phyloP scores from a whole-genome alignment of 169 alveolate genomes.

The Eimeria maxima region DNA sequence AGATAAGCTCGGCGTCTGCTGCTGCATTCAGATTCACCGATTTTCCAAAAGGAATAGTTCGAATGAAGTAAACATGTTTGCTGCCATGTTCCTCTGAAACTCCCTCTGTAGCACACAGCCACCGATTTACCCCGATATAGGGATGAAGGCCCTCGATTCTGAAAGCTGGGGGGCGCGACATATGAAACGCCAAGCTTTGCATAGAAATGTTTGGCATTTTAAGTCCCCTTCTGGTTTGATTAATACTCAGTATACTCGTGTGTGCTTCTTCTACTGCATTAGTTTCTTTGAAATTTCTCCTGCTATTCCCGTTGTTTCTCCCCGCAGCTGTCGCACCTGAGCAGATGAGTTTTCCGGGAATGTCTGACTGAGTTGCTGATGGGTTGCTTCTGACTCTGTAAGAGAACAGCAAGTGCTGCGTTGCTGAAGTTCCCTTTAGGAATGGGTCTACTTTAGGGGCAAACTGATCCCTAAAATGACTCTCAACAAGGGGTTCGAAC shows the following conservation, averaged over 20 bases:
- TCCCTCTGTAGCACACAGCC: constrained; percentile 53
- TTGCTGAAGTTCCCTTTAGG: constrained; percentile 49
- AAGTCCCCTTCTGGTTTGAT: background rate
- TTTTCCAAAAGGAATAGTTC: constrained; percentile 86
- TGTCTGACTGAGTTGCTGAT: background rate
- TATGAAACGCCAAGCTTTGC: background rate
- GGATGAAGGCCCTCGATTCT: background rate
- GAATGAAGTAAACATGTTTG: constrained; percentile 84
- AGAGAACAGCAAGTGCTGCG: constrained; percentile 46
- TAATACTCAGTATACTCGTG: background rate
- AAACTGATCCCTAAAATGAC: constrained; percentile 44
- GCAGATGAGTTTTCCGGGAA: constrained; percentile 55
- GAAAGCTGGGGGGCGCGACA: background rate
- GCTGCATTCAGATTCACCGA: constrained; percentile 84
- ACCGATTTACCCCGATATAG: background rate
- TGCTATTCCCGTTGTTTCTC: background rate
- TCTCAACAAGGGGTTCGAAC: constrained; percentile 63
- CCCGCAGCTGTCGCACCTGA: constrained; percentile 34
- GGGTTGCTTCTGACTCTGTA: constrained; percentile 6
- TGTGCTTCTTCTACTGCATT: background rate
- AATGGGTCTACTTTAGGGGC: constrained; percentile 42
- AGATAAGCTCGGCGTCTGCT: constrained; percentile 88
- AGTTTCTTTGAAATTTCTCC: background rate
- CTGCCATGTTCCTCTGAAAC: background rate
- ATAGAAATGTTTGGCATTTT: background rate